Conservation (phyloP, 1,284 basidiomycete genomes). For the Moniliella sp. region DNA sequence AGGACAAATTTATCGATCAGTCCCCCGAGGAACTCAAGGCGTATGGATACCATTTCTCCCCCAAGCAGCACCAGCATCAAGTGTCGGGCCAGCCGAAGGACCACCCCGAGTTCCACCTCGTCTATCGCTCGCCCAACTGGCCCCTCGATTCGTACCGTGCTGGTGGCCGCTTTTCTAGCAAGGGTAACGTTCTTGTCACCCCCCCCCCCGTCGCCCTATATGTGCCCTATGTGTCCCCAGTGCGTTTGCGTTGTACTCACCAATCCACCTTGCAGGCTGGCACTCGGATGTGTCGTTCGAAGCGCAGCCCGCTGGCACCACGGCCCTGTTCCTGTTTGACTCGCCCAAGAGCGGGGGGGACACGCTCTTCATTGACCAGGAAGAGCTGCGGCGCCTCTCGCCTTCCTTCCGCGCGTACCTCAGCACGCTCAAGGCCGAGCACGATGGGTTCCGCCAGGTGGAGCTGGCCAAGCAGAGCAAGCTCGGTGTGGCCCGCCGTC, state of each 20-base stretch:
- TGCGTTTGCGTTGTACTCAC: no score
- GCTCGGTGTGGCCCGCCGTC: slow-evolving; percentile 41
- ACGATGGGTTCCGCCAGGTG: slow-evolving; percentile 56
- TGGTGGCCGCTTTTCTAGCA: no score
- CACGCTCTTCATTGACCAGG: slow-evolving; percentile 53
- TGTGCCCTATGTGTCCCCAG: no score
- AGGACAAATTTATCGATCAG: slow-evolving; percentile 53
- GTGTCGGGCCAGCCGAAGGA: not conserved
- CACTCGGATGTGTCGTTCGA: slow-evolving; percentile 48
- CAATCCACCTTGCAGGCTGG: no score
- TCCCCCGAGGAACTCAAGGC: slow-evolving; percentile 50
- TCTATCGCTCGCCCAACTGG: no score
- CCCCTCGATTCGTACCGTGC: no score
- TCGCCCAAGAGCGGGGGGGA: slow-evolving; percentile 41
- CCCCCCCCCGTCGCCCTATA: no score
- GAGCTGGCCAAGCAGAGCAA: slow-evolving; percentile 48
- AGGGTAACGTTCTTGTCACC: no score
- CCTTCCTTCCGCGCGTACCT: slow-evolving; percentile 52
- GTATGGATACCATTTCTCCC: slow-evolving; percentile 43
- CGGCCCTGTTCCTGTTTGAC: not conserved
- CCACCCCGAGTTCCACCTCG: not conserved
- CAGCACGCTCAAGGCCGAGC: slow-evolving; percentile 50
- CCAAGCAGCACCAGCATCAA: slow-evolving; percentile 35
- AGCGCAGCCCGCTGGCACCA: slow-evolving; percentile 48
- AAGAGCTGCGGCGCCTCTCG: no score